These are phyloP conservation scores for Ceratorhiza oryzae-sativae DNA, from an alignment of 1,284 basidiomycete species.

Conservation along the genomic window DNA sequence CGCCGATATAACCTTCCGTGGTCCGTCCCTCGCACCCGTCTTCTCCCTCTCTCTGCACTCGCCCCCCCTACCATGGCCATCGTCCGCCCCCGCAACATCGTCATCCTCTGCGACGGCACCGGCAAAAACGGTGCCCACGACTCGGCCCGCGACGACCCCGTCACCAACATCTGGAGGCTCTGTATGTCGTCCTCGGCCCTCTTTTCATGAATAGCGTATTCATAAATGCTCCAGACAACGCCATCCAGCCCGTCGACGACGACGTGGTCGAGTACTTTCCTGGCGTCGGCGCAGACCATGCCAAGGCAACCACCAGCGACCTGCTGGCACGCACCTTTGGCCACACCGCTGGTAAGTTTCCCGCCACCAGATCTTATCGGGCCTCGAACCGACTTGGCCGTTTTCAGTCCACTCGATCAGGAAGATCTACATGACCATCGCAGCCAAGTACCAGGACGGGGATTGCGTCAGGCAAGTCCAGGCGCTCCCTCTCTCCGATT, in stretches of 20 bases:
- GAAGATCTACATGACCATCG: constrained; percentile 12
- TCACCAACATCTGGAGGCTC: constrained; percentile 18
- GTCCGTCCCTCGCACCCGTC: background rate
- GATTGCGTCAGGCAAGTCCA: constrained; percentile 11
- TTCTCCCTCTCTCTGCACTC: background rate
- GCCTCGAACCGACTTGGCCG: background rate
- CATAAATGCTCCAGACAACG: background rate
- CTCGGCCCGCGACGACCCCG: background rate
- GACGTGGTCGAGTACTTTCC: background rate
- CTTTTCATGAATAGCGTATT: background rate
- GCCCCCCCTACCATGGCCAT: background rate
- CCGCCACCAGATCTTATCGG: background rate
- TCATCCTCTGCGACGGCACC: constrained; percentile 26
- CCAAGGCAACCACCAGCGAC: background rate
- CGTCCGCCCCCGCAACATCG: background rate
- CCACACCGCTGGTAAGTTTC: constrained; percentile 2
- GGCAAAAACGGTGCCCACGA: constrained; percentile 10
- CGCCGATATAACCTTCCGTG: background rate
- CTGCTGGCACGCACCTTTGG: background rate
- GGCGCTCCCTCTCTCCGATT: background rate
- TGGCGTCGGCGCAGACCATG: background rate
- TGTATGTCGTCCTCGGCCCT: background rate
- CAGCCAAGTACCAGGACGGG: background rate
- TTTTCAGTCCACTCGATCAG: background rate
- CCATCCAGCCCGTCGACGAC: background rate